Percentiles rank a stretch among this genome's conserved stretches.
These are phyloP conservation scores for Penicillium sp. DNA, from an alignment of 2,329 filamentous ascomycete genomes.

Conservation along the genomic window DNA sequence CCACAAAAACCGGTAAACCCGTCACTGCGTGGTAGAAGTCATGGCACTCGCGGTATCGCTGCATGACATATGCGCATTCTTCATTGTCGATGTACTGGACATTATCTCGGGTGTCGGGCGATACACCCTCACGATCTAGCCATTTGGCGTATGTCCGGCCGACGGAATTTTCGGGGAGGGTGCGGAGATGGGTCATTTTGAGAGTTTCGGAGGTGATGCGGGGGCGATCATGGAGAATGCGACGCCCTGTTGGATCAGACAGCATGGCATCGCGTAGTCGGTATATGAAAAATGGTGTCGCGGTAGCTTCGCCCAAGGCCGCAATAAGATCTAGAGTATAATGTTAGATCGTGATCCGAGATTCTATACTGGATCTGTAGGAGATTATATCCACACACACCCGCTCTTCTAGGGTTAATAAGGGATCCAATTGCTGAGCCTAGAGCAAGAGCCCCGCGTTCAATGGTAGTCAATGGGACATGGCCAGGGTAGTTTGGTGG, in stretches of 20 bases:
- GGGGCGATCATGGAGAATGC: constrained; percentile 85
- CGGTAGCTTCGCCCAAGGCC: constrained; percentile 88
- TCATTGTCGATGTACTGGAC: constrained; percentile 92
- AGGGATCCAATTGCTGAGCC: constrained; percentile 60
- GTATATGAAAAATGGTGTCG: constrained; percentile 91
- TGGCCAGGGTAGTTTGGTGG: constrained; percentile 87
- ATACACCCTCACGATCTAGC: constrained; percentile 92
- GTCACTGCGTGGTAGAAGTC: constrained; percentile 97
- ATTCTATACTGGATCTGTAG: background rate
- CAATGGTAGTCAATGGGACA: constrained; percentile 76
- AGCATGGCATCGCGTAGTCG: constrained; percentile 93
- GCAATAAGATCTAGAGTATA: constrained; percentile 77
- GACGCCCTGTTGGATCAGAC: constrained; percentile 72
- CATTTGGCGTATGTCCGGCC: constrained; percentile 81
- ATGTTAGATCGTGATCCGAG: constrained; percentile 3
- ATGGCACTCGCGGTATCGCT: constrained; percentile 94
- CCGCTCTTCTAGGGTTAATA: constrained; percentile 74
- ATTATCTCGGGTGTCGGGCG: constrained; percentile 76
- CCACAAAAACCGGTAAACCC: constrained; percentile 83
- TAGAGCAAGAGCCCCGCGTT: constrained; percentile 68
- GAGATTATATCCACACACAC: constrained; percentile 45
- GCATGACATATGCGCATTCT: constrained; percentile 98
- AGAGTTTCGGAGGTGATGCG: constrained; percentile 75
- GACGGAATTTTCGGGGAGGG: constrained; percentile 69
- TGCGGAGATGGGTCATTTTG: constrained; percentile 67